phyloP scores from a whole-genome alignment of 352 stramenopile species.

The Elongisporangium undulatum region DNA sequence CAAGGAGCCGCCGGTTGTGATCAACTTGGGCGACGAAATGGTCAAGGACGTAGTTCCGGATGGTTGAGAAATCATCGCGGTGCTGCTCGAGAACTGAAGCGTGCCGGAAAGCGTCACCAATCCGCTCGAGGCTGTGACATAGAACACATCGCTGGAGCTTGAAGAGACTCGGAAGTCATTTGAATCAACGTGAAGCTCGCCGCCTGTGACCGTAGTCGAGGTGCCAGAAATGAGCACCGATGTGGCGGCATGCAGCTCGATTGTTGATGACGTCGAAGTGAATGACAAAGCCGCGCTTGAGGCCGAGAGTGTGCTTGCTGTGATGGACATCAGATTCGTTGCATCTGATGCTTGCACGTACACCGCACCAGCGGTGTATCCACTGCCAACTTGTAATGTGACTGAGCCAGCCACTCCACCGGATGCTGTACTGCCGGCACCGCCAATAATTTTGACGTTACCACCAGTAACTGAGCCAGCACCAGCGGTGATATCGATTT shows the following conservation, averaged over 20 bases:
- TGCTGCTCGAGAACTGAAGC: constrained; percentile 17
- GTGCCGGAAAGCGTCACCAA: constrained; percentile 23
- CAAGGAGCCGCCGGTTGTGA: constrained; percentile 18
- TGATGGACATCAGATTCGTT: constrained; percentile 34
- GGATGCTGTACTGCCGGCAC: not conserved
- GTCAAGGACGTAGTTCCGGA: constrained; percentile 22
- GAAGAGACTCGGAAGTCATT: constrained; percentile 35
- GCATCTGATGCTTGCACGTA: constrained; percentile 22
- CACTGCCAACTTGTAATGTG: constrained; percentile 12
- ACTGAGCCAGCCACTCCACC: not conserved
- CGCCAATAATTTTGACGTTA: not conserved
- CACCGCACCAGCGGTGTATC: constrained; percentile 15
- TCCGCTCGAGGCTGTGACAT: constrained; percentile 19
- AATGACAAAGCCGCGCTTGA: constrained; percentile 33
- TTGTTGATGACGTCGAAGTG: constrained; percentile 33
- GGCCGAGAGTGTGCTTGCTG: constrained; percentile 18
- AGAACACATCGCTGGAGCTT: constrained; percentile 20
- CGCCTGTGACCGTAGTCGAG: constrained; percentile 37
- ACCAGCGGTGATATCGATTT: not conserved
- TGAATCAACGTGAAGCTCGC: constrained; percentile 39
- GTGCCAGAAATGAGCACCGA: constrained; percentile 36
- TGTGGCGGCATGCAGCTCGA: constrained; percentile 30
- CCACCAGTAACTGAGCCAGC: not conserved
- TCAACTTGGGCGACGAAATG: constrained; percentile 32
- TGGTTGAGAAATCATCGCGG: constrained; percentile 25